Percentiles rank a stretch among this genome's conserved stretches.
phyloP scores from a whole-genome alignment of 2,329 filamentous ascomycete genomes.

The Claviceps lovelessii region DNA sequence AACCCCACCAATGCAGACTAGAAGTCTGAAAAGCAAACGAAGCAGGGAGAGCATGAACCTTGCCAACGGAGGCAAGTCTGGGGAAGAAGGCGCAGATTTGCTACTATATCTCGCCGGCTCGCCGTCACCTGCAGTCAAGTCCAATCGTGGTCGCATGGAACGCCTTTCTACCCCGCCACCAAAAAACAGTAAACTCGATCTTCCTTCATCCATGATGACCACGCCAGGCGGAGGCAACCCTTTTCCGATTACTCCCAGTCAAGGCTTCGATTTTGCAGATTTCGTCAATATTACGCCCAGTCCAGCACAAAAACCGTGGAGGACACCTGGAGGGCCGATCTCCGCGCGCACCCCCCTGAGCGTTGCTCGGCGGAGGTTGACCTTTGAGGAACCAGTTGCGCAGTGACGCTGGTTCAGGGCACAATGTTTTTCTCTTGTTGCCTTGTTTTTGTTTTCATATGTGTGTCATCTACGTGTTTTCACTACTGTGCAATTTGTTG shows the following conservation, averaged over 20 bases:
- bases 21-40: conserved; percentile 31
- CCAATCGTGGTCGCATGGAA: conserved; percentile 37
- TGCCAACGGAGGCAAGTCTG: conserved; percentile 39
- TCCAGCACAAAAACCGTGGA: conserved; percentile 81
- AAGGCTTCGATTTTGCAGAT: conserved; percentile 83
- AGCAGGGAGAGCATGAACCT: conserved; percentile 32
- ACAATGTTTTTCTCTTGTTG: not conserved
- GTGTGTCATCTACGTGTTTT: not conserved
- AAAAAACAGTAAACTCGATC: conserved; percentile 49
- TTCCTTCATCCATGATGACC: conserved; percentile 79
- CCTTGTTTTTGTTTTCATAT: not conserved
- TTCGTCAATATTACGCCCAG: conserved; percentile 97
- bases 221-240: conserved; percentile 60
- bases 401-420: conserved; percentile 5
- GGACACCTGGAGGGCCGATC: conserved; percentile 53
- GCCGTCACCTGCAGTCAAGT: conserved; percentile 63
- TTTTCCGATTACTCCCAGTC: conserved; percentile 64
- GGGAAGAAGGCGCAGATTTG: conserved; percentile 69
- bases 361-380: conserved; percentile 60
- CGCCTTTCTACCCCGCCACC: conserved; percentile 65
- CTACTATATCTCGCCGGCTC: conserved; percentile 80
- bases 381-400: conserved; percentile 55
- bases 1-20: conserved; percentile 57
- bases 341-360: conserved; percentile 43
- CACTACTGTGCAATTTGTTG: not conserved